phyloP scores from a whole-genome alignment of 768 basidiomycete species.

The Coprinopsis strossmayeri region DNA sequence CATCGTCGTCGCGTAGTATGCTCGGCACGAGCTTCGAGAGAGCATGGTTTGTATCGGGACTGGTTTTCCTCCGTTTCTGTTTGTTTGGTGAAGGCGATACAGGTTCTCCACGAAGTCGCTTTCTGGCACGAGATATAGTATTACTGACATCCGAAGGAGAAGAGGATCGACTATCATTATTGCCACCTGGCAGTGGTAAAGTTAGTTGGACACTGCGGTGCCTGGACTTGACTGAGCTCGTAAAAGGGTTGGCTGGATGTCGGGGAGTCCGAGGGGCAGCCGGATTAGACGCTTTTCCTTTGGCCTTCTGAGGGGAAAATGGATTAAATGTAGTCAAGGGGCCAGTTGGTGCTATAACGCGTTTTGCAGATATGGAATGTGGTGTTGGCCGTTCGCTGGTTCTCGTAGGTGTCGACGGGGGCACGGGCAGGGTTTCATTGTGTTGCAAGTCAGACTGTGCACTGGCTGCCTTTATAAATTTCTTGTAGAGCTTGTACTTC shows the following conservation, averaged over 20 bases:
- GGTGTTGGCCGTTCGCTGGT: conserved; percentile 26
- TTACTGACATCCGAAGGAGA: conserved; percentile 23
- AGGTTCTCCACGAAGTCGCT: conserved; percentile 75
- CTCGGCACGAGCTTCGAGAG: too few relatives aligned
- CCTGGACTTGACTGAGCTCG: conserved; percentile 34
- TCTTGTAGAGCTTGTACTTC: conserved; percentile 81
- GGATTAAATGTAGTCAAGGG: conserved; percentile 62
- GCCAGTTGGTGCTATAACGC: conserved; percentile 41
- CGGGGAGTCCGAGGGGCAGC: conserved; percentile 11
- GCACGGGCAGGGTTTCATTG: too few relatives aligned
- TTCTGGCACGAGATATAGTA: conserved; percentile 65
- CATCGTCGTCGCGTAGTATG: conserved; percentile 11
- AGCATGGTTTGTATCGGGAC: conserved; percentile 28
- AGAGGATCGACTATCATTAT: conserved; percentile 17
- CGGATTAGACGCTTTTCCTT: conserved; percentile 32
- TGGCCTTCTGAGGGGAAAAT: conserved; percentile 62
- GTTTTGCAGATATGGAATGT: conserved; percentile 42
- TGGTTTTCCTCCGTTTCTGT: conserved; percentile 58
- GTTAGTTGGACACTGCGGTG: conserved; percentile 20
- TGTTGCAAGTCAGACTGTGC: too few relatives aligned
- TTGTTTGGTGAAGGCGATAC: conserved; percentile 81
- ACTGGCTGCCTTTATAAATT: conserved; percentile 54
- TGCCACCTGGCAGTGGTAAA: conserved; percentile 31
- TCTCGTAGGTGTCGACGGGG: conserved; percentile 34
- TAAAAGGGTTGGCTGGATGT: conserved; percentile 34